Base-by-base conservation (phyloP, 2,329 filamentous ascomycete species). In the Cladosporium cucumerinum region DNA sequence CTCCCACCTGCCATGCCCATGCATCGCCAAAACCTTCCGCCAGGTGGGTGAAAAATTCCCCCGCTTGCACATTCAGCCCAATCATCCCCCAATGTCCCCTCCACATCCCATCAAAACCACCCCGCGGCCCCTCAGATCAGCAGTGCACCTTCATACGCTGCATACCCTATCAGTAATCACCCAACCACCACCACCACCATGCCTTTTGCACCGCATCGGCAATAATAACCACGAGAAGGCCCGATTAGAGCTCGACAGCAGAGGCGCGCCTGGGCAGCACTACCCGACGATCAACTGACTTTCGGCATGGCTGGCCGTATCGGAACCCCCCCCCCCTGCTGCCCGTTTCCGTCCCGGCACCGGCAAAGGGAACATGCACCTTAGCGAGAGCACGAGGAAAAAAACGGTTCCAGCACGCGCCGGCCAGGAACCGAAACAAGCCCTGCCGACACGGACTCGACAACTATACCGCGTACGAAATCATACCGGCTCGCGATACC, bases 251-350 rank as follows among this genome's bases (percentile, higher is more conserved):
- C n/a, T 32, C 26, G 58, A 28, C 21, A 34, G 18, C 36, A 39
- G 16, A 16, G 16, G 55, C 34, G 34, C 55, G n/a, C n/a, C 36
- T 51, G 21, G 48, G 28, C 49, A 54, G 51, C 14, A 51, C 5
- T 7, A 51, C 1, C 21, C 55, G 32, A 43, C 36, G 58, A 61
- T 52, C 58, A 30, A 51, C 58, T 51, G 28, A 61, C 46, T 51
- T 61, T 30, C 58, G 58, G 58, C 58, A 49, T 61, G 58, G 46
- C 58, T 61, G 43, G 39, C 39, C 23, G 39, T 46, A 10, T 61
- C 28, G 43, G 43, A 30, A 46, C n/a, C 8, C 2, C n/a, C 8
- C 2, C n/a, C 55, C 55, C 48, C 26, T 28, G 49, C 49, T 52
- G 49, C 51, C 51, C 26, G 8, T 39, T 21, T 30, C 58, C 39